These are phyloP conservation scores for Podila epicladia DNA, from an alignment of 192 early-diverging fungal genomes.

Conservation along the genomic window DNA sequence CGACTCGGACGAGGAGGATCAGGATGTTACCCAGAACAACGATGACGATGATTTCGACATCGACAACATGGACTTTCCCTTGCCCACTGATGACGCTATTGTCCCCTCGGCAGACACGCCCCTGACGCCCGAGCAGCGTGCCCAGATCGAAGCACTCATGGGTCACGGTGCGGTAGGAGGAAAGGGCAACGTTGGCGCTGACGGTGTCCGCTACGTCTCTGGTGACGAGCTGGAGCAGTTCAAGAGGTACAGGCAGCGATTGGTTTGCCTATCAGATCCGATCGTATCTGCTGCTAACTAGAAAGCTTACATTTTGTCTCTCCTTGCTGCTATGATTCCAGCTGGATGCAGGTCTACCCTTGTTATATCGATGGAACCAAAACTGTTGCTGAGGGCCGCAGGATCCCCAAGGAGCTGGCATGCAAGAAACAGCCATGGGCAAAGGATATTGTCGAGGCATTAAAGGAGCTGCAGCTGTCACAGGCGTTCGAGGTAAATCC, in stretches of 20 bases:
- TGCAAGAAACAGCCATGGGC: constrained; percentile 66
- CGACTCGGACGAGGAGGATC: constrained; percentile 38
- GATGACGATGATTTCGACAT: constrained; percentile 58
- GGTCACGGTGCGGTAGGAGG: constrained; percentile 29
- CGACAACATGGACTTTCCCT: constrained; percentile 64
- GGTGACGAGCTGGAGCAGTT: constrained; percentile 46
- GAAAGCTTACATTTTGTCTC: too few relatives aligned
- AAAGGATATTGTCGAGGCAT: constrained; percentile 71
- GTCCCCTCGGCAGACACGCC: constrained; percentile 2
- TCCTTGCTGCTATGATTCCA: constrained; percentile 6
- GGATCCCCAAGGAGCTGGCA: constrained; percentile 60
- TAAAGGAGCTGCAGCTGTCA: constrained; percentile 65
- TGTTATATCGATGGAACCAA: constrained; percentile 73
- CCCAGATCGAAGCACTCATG: constrained; percentile 40
- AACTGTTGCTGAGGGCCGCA: constrained; percentile 68
- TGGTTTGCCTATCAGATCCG: neutral
- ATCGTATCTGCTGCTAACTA: too few relatives aligned
- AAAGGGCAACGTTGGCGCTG: constrained; percentile 21
- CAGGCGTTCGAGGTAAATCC: constrained; percentile 70
- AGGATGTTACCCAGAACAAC: constrained; percentile 25
- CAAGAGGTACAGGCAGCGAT: constrained; percentile 15
- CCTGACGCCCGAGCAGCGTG: constrained; percentile 32
- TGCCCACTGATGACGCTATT: constrained; percentile 45
- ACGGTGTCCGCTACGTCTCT: constrained; percentile 34
- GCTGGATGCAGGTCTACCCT: constrained; percentile 81